A percentile compares a stretch with the other conserved stretches of the same genome.
phyloP scores from a whole-genome alignment of 2,329 filamentous ascomycete genomes.

The Cladophialophora yegresii region DNA sequence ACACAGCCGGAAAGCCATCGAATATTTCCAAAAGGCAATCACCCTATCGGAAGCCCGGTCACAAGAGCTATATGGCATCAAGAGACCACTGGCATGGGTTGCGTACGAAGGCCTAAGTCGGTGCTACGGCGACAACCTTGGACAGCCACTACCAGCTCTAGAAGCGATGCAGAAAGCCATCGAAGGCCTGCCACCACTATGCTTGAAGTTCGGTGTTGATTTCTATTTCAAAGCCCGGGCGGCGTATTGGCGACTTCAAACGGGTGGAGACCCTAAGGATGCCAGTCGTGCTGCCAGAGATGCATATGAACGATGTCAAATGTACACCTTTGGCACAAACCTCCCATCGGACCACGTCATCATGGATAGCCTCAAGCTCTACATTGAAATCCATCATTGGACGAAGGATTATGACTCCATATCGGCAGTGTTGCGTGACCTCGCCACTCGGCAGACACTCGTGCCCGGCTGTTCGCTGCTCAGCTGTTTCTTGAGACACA shows the following conservation, averaged over 20 bases:
- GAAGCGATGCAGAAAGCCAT: conserved; percentile 19
- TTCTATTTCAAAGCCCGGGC: conserved; percentile 12
- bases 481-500: conserved; percentile 3
- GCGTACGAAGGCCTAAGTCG: conserved; percentile 23
- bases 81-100: conserved; percentile 16
- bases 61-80: conserved; percentile 7
- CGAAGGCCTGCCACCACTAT: conserved; percentile 5
- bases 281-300: conserved; percentile 8
- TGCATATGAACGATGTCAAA: conserved; percentile 13
- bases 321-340: conserved; percentile 8
- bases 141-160: conserved; percentile 18
- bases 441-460: conserved; percentile 7
- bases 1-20: conserved; percentile 14
- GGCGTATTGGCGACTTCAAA: conserved; percentile 8
- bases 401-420: conserved; percentile 12
- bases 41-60: conserved; percentile 6
- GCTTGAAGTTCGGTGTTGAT: conserved; percentile 5
- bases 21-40: conserved; percentile 23
- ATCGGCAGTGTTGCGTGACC: conserved; percentile 4
- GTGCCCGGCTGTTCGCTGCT: conserved; percentile 8
- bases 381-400: conserved; percentile 9
- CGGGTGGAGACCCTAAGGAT: conserved; percentile 7
- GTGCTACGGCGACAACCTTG: conserved; percentile 23
- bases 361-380: conserved; percentile 14
- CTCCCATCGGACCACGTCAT: conserved; percentile 4